phyloP scores from a whole-genome alignment of 2,329 filamentous ascomycete species.

The Penicillium sp. region DNA sequence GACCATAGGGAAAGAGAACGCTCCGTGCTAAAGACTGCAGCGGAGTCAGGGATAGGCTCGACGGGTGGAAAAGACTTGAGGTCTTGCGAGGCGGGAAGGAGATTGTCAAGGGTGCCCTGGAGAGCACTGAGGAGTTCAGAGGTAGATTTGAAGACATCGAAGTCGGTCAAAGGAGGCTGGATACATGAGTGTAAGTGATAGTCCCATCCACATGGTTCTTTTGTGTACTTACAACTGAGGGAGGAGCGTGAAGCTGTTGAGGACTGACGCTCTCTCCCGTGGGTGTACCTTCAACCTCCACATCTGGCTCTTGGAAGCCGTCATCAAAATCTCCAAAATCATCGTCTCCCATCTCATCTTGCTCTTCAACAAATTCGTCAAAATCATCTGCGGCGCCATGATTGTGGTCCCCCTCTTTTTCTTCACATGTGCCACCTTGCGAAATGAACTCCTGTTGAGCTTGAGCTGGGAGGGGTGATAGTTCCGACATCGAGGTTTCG shows the following conservation, averaged over 20 bases:
- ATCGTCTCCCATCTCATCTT: slow-evolving; percentile 50
- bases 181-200: slow-evolving; percentile 2
- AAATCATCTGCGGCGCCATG: slow-evolving; percentile 60
- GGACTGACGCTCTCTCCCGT: slow-evolving; percentile 16
- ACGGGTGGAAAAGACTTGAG: slow-evolving; percentile 34
- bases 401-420: slow-evolving; percentile 50
- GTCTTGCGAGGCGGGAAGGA: slow-evolving; percentile 45
- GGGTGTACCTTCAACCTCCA: slow-evolving; percentile 26
- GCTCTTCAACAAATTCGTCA: slow-evolving; percentile 53
- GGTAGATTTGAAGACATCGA: slow-evolving; percentile 52
- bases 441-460: slow-evolving; percentile 51
- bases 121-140: slow-evolving; percentile 36
- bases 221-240: slow-evolving; percentile 45
- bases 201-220: not conserved
- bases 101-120: slow-evolving; percentile 42
- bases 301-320: slow-evolving; percentile 57
- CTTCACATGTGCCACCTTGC: slow-evolving; percentile 45
- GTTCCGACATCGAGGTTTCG: slow-evolving; percentile 47
- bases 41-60: slow-evolving; percentile 43
- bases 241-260: slow-evolving; percentile 33
- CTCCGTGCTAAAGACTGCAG: slow-evolving; percentile 73
- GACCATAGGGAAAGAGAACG: slow-evolving; percentile 91
- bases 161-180: slow-evolving; percentile 48
- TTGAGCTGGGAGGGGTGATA: slow-evolving; percentile 21
- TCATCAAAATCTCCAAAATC: slow-evolving; percentile 66